Percentiles rank a stretch among this genome's conserved stretches.
Conservation (phyloP, 371 early-diverging fungal species). For the Lichtheimia hyalospora region DNA sequence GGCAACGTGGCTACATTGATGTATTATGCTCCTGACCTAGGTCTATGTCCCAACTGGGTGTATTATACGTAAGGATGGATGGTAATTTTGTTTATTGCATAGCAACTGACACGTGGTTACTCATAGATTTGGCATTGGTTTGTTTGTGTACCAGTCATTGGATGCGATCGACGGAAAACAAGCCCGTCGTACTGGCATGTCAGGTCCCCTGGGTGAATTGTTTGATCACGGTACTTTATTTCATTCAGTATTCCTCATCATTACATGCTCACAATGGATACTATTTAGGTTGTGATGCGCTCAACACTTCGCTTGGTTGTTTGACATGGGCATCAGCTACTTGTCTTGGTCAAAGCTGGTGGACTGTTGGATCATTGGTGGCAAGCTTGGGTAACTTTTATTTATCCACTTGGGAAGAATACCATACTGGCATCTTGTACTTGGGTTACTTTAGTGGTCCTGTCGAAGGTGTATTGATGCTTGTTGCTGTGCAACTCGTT, state of each 20-base stretch:
- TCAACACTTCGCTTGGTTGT: constrained; percentile 73
- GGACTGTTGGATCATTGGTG: constrained; percentile 54
- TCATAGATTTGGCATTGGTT: constrained; percentile 76
- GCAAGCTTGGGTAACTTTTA: constrained; percentile 86
- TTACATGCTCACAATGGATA: not conserved
- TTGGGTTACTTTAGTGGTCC: constrained; percentile 95
- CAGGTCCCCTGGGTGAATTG: constrained; percentile 94
- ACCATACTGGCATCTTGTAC: constrained; percentile 90
- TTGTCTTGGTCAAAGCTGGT: constrained; percentile 79
- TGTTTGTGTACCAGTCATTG: constrained; percentile 94
- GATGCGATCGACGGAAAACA: constrained; percentile 99
- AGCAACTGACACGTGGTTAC: not conserved
- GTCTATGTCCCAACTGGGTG: constrained; percentile 84
- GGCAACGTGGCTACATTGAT: constrained; percentile 71
- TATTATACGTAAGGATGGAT: constrained; percentile 61
- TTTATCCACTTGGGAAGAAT: constrained; percentile 95
- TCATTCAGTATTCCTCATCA: not conserved
- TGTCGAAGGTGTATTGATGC: constrained; percentile 89
- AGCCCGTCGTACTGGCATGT: constrained; percentile 90
- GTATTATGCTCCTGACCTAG: constrained; percentile 77
- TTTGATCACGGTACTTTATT: constrained; percentile 78
- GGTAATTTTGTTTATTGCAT: not conserved
- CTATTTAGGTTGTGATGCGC: constrained; percentile 88
- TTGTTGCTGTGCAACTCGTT: constrained; percentile 58
- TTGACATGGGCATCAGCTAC: constrained; percentile 66